A percentile compares a stretch with the other conserved stretches of the same genome.
phyloP scores from a whole-genome alignment of 306 rosid genomes.

The Mimosa pudica region DNA sequence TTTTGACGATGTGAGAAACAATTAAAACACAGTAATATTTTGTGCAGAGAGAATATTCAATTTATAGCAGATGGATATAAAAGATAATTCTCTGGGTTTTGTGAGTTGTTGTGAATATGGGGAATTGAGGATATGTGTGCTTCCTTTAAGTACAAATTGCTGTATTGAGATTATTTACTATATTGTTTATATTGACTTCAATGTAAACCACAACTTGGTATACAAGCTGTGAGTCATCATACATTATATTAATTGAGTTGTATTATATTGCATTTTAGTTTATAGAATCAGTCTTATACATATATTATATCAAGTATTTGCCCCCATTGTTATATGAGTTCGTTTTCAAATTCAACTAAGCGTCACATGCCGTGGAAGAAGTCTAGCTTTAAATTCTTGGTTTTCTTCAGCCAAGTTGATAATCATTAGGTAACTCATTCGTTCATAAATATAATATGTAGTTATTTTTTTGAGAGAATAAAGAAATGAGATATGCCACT shows the following conservation, averaged over 20 bases:
- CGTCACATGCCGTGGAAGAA: background rate
- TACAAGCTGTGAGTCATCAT: background rate
- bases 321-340: background rate
- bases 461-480: no score
- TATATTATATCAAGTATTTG: background rate
- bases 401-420: background rate
- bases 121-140: background rate
- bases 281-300: background rate
- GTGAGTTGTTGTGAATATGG: background rate
- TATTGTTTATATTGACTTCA: constrained; percentile 8
- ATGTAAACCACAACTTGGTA: background rate
- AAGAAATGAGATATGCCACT: no score
- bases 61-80: background rate
- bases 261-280: background rate
- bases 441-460: no score
- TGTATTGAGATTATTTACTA: background rate
- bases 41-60: background rate
- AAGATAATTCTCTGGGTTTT: background rate
- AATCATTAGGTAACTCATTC: no score
- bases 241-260: background rate
- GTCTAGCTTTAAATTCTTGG: background rate
- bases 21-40: background rate
- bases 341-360: background rate
- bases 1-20: background rate
- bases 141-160: background rate